phyloP scores from a whole-genome alignment of 225 moss, liverwort and hornwort genomes.

The Antitrichia curtipendula region DNA sequence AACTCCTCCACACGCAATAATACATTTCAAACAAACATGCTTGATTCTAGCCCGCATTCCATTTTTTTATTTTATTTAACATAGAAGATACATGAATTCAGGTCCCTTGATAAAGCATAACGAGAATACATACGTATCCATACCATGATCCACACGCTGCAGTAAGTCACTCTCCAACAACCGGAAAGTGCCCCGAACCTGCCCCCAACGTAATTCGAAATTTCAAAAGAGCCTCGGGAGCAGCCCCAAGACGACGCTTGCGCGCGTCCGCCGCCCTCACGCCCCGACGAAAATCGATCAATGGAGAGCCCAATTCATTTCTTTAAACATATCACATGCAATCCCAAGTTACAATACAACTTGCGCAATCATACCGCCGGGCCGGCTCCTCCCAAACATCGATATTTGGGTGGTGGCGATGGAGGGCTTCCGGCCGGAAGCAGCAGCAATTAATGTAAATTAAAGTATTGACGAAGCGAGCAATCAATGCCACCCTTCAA shows the following conservation, averaged over 20 bases:
- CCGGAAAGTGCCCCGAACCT: neutral
- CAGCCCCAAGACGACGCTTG: neutral
- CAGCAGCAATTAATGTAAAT: too few species aligned
- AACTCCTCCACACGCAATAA: neutral
- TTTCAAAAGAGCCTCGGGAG: slow-evolving; percentile 3
- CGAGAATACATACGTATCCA: too few species aligned
- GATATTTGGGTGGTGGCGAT: neutral
- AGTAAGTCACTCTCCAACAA: neutral
- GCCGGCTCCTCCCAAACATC: neutral
- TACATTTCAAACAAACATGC: neutral
- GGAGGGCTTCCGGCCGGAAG: neutral
- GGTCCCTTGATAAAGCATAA: neutral
- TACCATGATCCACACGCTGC: too few species aligned
- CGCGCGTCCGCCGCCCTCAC: neutral
- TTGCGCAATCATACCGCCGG: neutral
- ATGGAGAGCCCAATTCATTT: neutral
- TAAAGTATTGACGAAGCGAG: neutral
- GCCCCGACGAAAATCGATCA: neutral
- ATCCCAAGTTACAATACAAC: neutral
- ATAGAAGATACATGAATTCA: neutral
- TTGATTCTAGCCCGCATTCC: neutral
- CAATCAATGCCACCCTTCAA: neutral
- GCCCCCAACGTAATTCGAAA: neutral
- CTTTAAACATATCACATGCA: neutral
- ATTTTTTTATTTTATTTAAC: neutral